Evolutionary conservation across 129 eudicot species (phyloP), one percentile per base, ranked within the genome.

Genomic region (Ambrosia trifida): DNA sequence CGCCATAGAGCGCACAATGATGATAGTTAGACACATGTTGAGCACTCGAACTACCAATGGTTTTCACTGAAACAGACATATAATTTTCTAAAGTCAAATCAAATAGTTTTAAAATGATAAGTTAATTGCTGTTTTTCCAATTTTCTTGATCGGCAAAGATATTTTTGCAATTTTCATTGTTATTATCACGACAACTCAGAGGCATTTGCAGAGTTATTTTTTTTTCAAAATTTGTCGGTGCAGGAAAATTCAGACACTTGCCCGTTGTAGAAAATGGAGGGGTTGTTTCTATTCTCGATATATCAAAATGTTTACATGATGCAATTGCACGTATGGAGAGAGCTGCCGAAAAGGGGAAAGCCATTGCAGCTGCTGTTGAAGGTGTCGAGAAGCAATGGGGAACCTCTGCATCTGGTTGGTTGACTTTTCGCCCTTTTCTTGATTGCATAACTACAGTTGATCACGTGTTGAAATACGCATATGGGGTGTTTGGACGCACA

Each of bases 321-420:
- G 98, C 96, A 41, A 89, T 94, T 56, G 93, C 97, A 19, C 90
- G 98, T 65, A 81, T 94, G 95, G 98, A 94, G 52, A 79, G 97
- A 85, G 98, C 97, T 51, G 95, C 98, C 58, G 98, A 94, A 78
- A 94, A 94, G 79, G 98, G 98, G 54, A 94, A 94, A 83, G 98
- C 98, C 60, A 94, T 94, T 41, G 98, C 91, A 2, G 97, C 98
- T 70, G 98, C 98, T 61, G 97, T 89, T 83, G 98, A 94, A 84
- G 98, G 98, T 38, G 98, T 94, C 66, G 98, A 94, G 64, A 94
- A 83, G 72, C 87, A 84, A 76, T 89, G 96, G 98, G 98, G 98
- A 9, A 65, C 93, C 24, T 78, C 95, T 45, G 83, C 47, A 41
- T 80, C 96, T 72, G 97, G 98, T 94, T 68, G 67, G 83, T 80